Evolutionary conservation across 345 rosid genomes (phyloP), one percentile per base, ranked within the genome.

Genomic region (Dipteronia dyeriana): DNA sequence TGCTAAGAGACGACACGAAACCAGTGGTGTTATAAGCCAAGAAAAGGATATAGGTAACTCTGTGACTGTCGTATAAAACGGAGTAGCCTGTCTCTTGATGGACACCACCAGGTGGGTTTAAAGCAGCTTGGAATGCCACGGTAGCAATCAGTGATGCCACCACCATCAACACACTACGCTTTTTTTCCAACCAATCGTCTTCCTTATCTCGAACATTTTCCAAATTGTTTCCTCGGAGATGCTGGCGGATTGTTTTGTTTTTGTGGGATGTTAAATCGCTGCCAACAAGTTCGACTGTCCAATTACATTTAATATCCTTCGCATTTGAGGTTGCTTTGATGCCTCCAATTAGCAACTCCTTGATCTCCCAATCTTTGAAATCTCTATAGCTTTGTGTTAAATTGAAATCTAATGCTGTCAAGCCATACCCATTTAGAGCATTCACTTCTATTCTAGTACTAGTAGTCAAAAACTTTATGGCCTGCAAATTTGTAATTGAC

Each of bases 61-160:
- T 34, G 38, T 34, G 38, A 4, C 38, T 34, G 38, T 34, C 38
- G 6, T 34, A 34, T 4, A 34, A 34, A 34, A 34, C 6, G 38
- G 38, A 34, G 38, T 34, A 34, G 5, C 38, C 38, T 4, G 64
- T 47, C 1, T 65, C 63, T 47, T 75, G 70, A 65, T 76, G 47
- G 5, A 57, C 3, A 16, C 83, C 77, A 1, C 69, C 68, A 0
- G 81, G 84, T 25, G 81, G 84, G 39, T 31, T 43, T 1, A 73
- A 17, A 5, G 45, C 76, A 11, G 19, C 77, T 66, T 78, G 77
- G 49, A 75, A 63, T 16, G 81, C 84, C 81, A 78, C 70, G 1
- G 81, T 57, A 2, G 76, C 76, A 7, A 72, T 45, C 8, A 78
- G 12, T 26, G 68, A 63, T 16, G 84, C 76, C n/a, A 75, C 74